Percentiles rank a stretch among this genome's conserved stretches.
phyloP scores from a whole-genome alignment of 2,329 filamentous ascomycete species.

The Aspergillus fumigatus region DNA sequence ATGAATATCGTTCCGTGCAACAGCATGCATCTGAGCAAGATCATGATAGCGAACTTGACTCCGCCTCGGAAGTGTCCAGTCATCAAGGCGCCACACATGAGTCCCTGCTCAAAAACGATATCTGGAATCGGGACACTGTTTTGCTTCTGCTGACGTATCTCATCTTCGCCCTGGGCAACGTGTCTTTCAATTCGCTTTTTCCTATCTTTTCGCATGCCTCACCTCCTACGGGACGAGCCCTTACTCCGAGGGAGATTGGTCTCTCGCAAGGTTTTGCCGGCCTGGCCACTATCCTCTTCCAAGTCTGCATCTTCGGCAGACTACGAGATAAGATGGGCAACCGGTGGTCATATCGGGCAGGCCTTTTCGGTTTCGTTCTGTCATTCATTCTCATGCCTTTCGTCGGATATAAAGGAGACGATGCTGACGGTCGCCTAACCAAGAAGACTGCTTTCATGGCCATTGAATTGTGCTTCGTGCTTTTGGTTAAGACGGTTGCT shows the following conservation, averaged over 20 bases:
- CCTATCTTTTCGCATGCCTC: constrained; percentile 81
- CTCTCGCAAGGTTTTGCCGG: constrained; percentile 81
- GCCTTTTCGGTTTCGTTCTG: constrained; percentile 72
- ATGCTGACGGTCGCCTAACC: constrained; percentile 53
- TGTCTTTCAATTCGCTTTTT: constrained; percentile 91
- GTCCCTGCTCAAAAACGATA: constrained; percentile 51
- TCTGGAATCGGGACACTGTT: constrained; percentile 77
- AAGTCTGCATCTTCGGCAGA: constrained; percentile 76
- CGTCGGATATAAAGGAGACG: constrained; percentile 69
- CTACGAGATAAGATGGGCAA: constrained; percentile 79
- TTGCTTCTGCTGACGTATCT: constrained; percentile 80
- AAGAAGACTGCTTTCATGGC: constrained; percentile 69
- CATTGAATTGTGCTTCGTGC: constrained; percentile 69
- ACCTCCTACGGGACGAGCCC: constrained; percentile 68
- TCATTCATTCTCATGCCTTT: constrained; percentile 87
- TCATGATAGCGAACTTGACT: constrained; percentile 42
- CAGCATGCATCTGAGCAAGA: constrained; percentile 24
- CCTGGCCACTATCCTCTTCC: constrained; percentile 80
- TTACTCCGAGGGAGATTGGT: constrained; percentile 77
- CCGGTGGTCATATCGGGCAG: constrained; percentile 73
- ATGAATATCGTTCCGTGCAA: constrained; percentile 26
- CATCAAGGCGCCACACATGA: constrained; percentile 39
- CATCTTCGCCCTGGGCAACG: constrained; percentile 89
- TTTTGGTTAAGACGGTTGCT: constrained; percentile 86
- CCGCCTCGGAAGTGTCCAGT: constrained; percentile 38